These are phyloP conservation scores for Pulveroboletus sp. DNA, from an alignment of 768 basidiomycete genomes.

Conservation along the genomic window DNA sequence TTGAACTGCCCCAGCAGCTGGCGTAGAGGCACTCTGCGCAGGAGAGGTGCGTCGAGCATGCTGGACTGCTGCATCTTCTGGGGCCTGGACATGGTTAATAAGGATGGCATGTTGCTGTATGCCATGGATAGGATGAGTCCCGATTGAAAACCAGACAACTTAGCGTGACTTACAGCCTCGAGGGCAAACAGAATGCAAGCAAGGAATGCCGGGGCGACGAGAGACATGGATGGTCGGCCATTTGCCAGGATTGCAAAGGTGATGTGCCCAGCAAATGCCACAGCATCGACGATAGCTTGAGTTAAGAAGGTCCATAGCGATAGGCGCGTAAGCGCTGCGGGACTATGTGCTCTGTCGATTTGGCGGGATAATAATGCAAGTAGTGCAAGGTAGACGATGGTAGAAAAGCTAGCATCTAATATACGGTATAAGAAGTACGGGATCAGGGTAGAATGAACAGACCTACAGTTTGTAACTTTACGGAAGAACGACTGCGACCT, in stretches of 20 bases:
- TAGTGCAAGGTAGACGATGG: slow-evolving; percentile 60
- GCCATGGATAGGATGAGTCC: neutral
- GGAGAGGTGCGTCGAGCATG: slow-evolving; percentile 17
- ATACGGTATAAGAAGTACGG: slow-evolving; percentile 3
- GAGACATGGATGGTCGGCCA: slow-evolving; percentile 72
- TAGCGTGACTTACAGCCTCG: slow-evolving; percentile 61
- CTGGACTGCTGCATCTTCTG: slow-evolving; percentile 52
- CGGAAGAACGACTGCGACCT: slow-evolving; percentile 65
- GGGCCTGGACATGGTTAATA: slow-evolving; percentile 78
- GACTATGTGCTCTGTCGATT: slow-evolving; percentile 68
- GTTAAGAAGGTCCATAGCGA: slow-evolving; percentile 81
- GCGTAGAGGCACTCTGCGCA: slow-evolving; percentile 1
- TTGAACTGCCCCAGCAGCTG: slow-evolving; percentile 7
- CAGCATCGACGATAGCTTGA: slow-evolving; percentile 75
- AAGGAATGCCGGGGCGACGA: slow-evolving; percentile 81
- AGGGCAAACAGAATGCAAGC: slow-evolving; percentile 76
- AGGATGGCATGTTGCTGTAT: slow-evolving; percentile 77
- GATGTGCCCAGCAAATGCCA: slow-evolving; percentile 84
- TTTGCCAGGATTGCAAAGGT: slow-evolving; percentile 85
- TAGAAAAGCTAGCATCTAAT: slow-evolving; percentile 69
- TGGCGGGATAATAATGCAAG: slow-evolving; percentile 70
- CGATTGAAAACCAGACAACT: neutral
- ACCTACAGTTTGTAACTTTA: slow-evolving; percentile 64
- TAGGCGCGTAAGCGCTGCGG: slow-evolving; percentile 70
- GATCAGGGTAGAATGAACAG: neutral